Conservation (phyloP, 768 basidiomycete species). For the Chalciporus pseudorubinellus region DNA sequence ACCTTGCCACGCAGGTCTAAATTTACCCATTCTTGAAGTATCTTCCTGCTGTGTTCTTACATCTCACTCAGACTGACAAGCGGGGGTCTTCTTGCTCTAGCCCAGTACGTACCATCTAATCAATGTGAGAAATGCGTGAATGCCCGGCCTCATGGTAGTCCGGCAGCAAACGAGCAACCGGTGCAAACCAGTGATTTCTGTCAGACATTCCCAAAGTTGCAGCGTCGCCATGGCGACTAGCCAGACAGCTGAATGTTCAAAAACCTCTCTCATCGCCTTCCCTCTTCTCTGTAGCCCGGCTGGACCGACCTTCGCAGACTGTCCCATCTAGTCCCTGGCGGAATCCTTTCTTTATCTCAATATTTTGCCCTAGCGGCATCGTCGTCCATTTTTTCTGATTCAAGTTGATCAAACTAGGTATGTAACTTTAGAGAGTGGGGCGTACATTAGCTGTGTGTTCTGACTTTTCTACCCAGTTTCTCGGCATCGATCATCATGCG, state of each 20-base stretch:
- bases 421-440: background rate
- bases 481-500: slow-evolving; percentile 36
- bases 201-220: no score
- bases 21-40: no score
- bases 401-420: slow-evolving; percentile 6
- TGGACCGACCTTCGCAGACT: slow-evolving; percentile 32
- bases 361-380: slow-evolving; percentile 46
- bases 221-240: background rate
- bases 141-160: no score
- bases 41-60: no score
- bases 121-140: no score
- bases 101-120: no score
- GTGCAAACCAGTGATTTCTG: no score
- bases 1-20: no score
- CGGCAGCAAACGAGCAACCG: no score
- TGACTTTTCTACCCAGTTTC: background rate
- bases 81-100: no score
- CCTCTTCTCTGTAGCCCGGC: slow-evolving; percentile 32
- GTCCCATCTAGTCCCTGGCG: slow-evolving; percentile 7
- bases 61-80: no score
- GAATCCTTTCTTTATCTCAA: slow-evolving; percentile 8
- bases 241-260: background rate
- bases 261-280: slow-evolving; percentile 7
- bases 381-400: slow-evolving; percentile 22
- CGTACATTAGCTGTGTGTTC: background rate